Evolutionary conservation across 1,139 yeast genomes (phyloP).

Genomic region (Tardiomyces depauwii): DNA sequence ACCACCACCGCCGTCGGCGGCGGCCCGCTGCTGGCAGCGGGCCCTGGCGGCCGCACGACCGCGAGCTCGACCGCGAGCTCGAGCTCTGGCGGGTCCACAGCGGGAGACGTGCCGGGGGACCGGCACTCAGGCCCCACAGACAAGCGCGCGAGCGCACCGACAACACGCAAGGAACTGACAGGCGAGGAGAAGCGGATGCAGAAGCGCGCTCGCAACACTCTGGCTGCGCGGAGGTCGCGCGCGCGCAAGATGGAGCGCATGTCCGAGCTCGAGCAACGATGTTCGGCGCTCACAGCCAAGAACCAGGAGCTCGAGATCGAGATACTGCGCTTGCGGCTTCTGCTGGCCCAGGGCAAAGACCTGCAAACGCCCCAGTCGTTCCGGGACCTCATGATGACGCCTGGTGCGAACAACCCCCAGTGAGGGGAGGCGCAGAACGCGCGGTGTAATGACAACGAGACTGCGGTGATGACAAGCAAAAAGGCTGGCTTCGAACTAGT

Average conservation of each 20-base stretch:
- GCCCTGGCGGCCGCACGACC: not conserved
- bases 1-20: not conserved
- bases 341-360: conserved; percentile 3
- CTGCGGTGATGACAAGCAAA: too few species aligned
- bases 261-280: conserved; percentile 73
- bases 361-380: conserved; percentile 3
- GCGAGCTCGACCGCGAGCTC: too few species aligned
- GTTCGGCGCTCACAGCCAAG: conserved; percentile 45
- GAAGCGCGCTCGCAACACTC: conserved; percentile 94
- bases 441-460: too few species aligned
- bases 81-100: too few species aligned
- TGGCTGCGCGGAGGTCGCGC: conserved; percentile 94
- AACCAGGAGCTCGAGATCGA: conserved; percentile 23
- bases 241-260: conserved; percentile 93
- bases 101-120: too few species aligned
- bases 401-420: not conserved
- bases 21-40: not conserved
- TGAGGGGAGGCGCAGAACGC: not conserved
- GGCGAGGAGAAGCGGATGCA: not conserved
- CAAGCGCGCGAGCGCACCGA: not conserved
- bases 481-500: too few species aligned
- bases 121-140: not conserved
- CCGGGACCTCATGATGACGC: conserved; percentile 5
- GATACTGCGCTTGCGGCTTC: conserved; percentile 14
- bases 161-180: not conserved